A percentile compares a stretch with the other conserved stretches of the same genome.
Evolutionary conservation across 805 yeast species (phyloP).

Genomic region (Pichia deserticola): DNA sequence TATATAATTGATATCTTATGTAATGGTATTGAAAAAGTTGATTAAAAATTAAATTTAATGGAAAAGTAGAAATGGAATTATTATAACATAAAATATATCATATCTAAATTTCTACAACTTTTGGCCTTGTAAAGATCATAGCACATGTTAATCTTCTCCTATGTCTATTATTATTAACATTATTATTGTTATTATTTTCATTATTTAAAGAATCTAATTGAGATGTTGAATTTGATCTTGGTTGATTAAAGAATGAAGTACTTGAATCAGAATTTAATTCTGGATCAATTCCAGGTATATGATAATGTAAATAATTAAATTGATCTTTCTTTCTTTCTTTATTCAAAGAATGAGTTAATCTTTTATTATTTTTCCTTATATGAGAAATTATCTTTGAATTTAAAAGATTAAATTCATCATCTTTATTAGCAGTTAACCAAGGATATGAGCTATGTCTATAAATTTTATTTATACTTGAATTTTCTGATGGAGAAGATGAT

Average conservation of each 20-base stretch:
- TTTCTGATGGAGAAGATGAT: too few species aligned
- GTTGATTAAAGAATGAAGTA: not conserved
- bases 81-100: too few species aligned
- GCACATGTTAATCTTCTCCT: slow-evolving; percentile 41
- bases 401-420: slow-evolving; percentile 7
- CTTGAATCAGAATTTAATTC: not conserved
- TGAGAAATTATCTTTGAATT: slow-evolving; percentile 3
- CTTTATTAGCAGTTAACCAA: not conserved
- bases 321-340: not conserved
- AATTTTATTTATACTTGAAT: too few species aligned
- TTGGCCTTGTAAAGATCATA: slow-evolving; percentile 36
- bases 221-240: not conserved
- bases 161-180: slow-evolving; percentile 23
- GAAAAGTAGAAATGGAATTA: not conserved
- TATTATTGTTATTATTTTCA: not conserved
- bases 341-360: not conserved
- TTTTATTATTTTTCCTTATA: not conserved
- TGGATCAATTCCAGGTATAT: slow-evolving; percentile 5
- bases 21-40: too few species aligned
- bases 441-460: slow-evolving; percentile 1
- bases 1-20: too few species aligned
- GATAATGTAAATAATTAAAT: not conserved
- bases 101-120: slow-evolving; percentile 21
- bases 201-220: not conserved
- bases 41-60: too few species aligned